phyloP scores from a whole-genome alignment of 2,329 filamentous ascomycete species.

The Microcyclosporella mali region DNA sequence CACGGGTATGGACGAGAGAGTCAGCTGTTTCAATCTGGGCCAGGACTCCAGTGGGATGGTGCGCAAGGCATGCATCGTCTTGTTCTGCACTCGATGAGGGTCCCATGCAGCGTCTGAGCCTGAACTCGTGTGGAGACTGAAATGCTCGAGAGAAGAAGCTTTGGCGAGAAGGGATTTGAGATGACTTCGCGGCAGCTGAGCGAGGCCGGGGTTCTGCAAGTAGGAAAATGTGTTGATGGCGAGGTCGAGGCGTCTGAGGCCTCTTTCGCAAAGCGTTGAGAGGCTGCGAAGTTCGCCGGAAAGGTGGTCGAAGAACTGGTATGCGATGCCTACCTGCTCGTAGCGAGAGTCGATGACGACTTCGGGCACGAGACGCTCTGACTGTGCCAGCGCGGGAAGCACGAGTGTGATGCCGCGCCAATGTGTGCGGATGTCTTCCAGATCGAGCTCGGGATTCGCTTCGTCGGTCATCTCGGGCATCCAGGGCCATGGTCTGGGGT shows the following conservation, averaged over 20 bases:
- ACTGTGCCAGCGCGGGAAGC: background rate
- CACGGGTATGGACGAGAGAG: constrained; percentile 38
- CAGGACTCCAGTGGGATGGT: background rate
- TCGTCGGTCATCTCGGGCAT: background rate
- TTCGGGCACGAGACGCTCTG: background rate
- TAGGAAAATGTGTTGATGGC: background rate
- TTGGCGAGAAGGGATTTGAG: background rate
- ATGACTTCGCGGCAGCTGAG: background rate
- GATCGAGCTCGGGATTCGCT: background rate
- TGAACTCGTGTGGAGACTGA: background rate
- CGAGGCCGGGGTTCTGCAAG: background rate
- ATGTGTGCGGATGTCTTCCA: background rate
- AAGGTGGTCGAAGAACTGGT: background rate
- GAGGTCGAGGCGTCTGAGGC: background rate
- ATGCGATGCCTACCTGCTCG: background rate
- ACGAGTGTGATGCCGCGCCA: background rate
- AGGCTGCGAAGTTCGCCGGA: background rate
- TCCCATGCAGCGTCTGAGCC: background rate
- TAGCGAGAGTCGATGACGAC: background rate
- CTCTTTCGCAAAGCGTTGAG: background rate
- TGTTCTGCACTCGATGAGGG: background rate
- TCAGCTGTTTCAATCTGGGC: background rate
- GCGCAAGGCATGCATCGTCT: background rate
- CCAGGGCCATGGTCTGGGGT: background rate
- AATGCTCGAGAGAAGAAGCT: background rate